Evolutionary conservation across 805 yeast genomes (phyloP).

Genomic region (Candida golubevii): DNA sequence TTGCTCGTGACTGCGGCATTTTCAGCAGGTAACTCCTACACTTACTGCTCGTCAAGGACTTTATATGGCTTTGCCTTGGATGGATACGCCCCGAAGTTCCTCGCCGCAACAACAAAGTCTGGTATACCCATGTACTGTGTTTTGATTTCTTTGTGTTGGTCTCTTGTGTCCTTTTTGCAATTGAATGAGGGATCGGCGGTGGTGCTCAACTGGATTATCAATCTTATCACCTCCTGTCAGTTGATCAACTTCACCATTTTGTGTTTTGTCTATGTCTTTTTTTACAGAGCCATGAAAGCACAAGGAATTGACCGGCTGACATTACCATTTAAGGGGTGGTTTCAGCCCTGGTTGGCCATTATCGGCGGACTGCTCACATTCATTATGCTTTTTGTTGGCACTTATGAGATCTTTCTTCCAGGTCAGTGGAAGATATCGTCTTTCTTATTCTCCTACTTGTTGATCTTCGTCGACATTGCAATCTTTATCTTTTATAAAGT

Average conservation of each 20-base stretch:
- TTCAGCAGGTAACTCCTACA: slow-evolving; percentile 77
- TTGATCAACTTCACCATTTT: slow-evolving; percentile 26
- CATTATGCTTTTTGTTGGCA: slow-evolving; percentile 16
- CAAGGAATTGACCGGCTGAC: slow-evolving; percentile 17
- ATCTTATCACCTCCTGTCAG: slow-evolving; percentile 28
- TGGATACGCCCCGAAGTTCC: slow-evolving; percentile 71
- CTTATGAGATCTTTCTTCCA: slow-evolving; percentile 14
- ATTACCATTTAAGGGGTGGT: slow-evolving; percentile 19
- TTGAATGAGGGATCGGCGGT: slow-evolving; percentile 28
- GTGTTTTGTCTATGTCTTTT: slow-evolving; percentile 19
- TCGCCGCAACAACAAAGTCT: slow-evolving; percentile 44
- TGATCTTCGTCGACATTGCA: slow-evolving; percentile 17
- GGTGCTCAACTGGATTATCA: slow-evolving; percentile 34
- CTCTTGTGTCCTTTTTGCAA: slow-evolving; percentile 62
- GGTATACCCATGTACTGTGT: slow-evolving; percentile 49
- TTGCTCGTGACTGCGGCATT: slow-evolving; percentile 73
- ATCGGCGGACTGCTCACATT: slow-evolving; percentile 16
- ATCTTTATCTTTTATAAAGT: slow-evolving; percentile 15
- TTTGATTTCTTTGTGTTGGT: slow-evolving; percentile 45
- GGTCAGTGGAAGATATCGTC: slow-evolving; percentile 13
- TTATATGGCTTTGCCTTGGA: slow-evolving; percentile 67
- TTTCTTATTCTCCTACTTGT: slow-evolving; percentile 17
- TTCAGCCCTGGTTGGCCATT: slow-evolving; percentile 24
- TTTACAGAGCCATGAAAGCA: slow-evolving; percentile 16
- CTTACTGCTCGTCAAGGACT: slow-evolving; percentile 74